Evolutionary conservation across 176 grass and related monocot species (phyloP).

Genomic region (Raddia distichophylla): DNA sequence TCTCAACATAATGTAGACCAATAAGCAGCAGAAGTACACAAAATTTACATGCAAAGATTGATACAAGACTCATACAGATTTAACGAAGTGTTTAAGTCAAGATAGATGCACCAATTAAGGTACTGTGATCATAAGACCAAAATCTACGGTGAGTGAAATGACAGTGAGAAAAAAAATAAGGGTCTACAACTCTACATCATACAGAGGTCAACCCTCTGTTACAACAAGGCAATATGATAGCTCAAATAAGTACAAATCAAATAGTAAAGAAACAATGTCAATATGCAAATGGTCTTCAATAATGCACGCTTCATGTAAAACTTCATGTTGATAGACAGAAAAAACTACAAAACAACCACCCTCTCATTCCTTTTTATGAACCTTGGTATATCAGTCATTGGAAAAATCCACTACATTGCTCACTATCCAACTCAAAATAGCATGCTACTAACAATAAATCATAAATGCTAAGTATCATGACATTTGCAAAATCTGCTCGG

Average conservation of each 20-base stretch:
- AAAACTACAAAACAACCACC: background rate
- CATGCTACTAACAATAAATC: background rate
- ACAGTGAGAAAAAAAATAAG: background rate
- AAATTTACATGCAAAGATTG: background rate
- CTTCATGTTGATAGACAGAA: background rate
- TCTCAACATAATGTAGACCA: background rate
- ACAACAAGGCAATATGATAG: background rate
- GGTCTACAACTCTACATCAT: background rate
- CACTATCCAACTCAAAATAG: constrained; percentile 4
- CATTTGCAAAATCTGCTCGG: background rate
- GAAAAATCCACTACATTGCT: background rate
- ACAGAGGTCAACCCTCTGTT: background rate
- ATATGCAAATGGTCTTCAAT: constrained; percentile 4
- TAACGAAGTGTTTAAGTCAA: background rate
- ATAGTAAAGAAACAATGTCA: constrained; percentile 8
- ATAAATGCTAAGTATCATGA: background rate
- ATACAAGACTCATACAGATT: background rate
- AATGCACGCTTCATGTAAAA: background rate
- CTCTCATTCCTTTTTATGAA: constrained; percentile 3
- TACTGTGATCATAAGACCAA: background rate
- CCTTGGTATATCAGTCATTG: constrained; percentile 12
- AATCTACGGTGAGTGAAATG: constrained; percentile 1
- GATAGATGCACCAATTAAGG: background rate
- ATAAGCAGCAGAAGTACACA: background rate
- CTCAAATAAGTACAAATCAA: background rate